Percentiles rank a stretch among this genome's conserved stretches.
Conservation (phyloP, 768 basidiomycete genomes). For the Panellus pusillus region DNA sequence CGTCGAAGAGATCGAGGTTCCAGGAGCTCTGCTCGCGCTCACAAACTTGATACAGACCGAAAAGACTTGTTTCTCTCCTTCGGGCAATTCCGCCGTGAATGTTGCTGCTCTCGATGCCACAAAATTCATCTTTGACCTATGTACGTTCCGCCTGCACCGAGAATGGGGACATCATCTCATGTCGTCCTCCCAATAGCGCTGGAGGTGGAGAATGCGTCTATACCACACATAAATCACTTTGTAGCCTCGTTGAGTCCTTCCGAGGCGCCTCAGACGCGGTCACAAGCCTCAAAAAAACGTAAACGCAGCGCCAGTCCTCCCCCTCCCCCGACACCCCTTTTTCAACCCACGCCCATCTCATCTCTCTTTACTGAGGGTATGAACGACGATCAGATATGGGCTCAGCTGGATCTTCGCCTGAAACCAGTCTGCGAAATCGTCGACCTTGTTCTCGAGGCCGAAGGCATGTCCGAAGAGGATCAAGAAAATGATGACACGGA, state of each 20-base stretch:
- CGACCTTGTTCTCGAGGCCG: slow-evolving; percentile 56
- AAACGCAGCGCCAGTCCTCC: slow-evolving; percentile 41
- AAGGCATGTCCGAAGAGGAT: slow-evolving; percentile 30
- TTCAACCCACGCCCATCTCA: slow-evolving; percentile 69
- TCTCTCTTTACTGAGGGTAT: slow-evolving; percentile 76
- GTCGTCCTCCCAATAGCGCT: slow-evolving; percentile 7
- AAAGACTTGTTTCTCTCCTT: slow-evolving; percentile 52
- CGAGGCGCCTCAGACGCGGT: slow-evolving; percentile 73
- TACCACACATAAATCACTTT: slow-evolving; percentile 62
- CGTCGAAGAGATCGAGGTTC: slow-evolving; percentile 3
- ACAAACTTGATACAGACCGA: slow-evolving; percentile 55
- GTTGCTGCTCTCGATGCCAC: slow-evolving; percentile 63
- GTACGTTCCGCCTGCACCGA: slow-evolving; percentile 39
- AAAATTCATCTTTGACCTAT: slow-evolving; percentile 75
- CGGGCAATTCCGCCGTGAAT: slow-evolving; percentile 53
- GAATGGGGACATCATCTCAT: background rate
- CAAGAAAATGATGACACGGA: slow-evolving; percentile 32
- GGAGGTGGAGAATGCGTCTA: slow-evolving; percentile 73
- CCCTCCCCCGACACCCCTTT: slow-evolving; percentile 31
- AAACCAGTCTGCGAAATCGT: slow-evolving; percentile 70
- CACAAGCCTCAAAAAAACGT: slow-evolving; percentile 52
- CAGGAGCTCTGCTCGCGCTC: slow-evolving; percentile 46
- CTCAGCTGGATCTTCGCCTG: slow-evolving; percentile 83
- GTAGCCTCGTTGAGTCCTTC: slow-evolving; percentile 67
- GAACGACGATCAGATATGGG: slow-evolving; percentile 90